These are phyloP conservation scores for Eucalyptus pauciflora DNA, from an alignment of 345 rosid genomes.

Conservation along the genomic window DNA sequence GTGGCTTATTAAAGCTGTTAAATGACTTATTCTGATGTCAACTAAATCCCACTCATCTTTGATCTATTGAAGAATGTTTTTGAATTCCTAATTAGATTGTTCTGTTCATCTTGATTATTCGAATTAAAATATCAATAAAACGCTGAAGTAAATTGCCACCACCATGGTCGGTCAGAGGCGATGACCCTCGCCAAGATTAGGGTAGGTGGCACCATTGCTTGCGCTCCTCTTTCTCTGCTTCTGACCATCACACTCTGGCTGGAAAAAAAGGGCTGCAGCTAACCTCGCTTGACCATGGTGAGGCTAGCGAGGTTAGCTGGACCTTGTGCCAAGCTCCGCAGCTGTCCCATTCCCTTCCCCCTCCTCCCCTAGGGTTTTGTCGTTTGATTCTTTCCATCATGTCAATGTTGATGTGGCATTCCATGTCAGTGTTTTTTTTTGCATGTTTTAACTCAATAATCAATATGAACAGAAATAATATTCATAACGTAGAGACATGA, in stretches of 20 bases:
- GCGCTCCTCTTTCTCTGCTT: neutral
- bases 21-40: neutral
- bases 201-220: neutral
- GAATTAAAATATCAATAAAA: neutral
- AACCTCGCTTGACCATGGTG: neutral
- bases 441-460: neutral
- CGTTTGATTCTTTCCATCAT: neutral
- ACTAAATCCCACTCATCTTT: neutral
- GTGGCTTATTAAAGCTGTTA: neutral
- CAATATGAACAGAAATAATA: neutral
- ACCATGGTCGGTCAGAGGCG: neutral
- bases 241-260: neutral
- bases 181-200: neutral
- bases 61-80: neutral
- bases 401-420: neutral
- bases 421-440: neutral
- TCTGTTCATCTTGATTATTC: neutral
- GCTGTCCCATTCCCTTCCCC: neutral
- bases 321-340: neutral
- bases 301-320: neutral
- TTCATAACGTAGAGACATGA: neutral
- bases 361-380: neutral
- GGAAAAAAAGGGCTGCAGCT: neutral
- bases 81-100: neutral
- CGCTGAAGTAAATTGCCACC: neutral